These are phyloP conservation scores for Aspergillus sp. DNA, from an alignment of 2,329 filamentous ascomycete genomes.

Conservation along the genomic window DNA sequence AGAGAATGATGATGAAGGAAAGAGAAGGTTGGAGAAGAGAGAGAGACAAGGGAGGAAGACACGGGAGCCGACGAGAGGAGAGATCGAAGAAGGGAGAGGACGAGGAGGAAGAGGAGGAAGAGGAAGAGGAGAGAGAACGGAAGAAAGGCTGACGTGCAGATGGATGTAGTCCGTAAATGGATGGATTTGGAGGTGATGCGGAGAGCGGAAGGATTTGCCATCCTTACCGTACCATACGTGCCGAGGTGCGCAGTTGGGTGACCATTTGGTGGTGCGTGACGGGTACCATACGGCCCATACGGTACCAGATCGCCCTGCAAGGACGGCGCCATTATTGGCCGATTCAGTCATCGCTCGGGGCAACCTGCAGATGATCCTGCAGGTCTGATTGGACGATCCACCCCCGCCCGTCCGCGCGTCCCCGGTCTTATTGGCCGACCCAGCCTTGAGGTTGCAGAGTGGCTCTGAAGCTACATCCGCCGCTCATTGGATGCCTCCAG, in stretches of 20 bases:
- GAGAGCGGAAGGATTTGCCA: slow-evolving; percentile 16
- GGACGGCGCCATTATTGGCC: slow-evolving; percentile 20
- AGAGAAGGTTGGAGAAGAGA: slow-evolving; percentile 10
- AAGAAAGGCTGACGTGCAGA: slow-evolving; percentile 14
- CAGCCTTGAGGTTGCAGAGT: background rate
- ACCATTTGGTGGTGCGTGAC: slow-evolving; percentile 6
- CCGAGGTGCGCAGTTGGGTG: background rate
- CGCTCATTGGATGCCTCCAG: too few relatives aligned
- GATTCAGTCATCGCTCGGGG: slow-evolving; percentile 7
- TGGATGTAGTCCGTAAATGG: slow-evolving; percentile 12
- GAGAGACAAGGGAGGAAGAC: slow-evolving; percentile 10
- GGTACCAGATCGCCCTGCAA: slow-evolving; percentile 21
- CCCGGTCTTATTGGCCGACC: slow-evolving; percentile 17
- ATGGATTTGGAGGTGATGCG: slow-evolving; percentile 13
- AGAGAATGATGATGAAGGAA: slow-evolving; percentile 11
- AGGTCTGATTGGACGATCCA: slow-evolving; percentile 9
- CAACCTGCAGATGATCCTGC: background rate
- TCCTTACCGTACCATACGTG: slow-evolving; percentile 12
- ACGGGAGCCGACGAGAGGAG: slow-evolving; percentile 19
- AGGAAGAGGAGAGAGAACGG: slow-evolving; percentile 14
- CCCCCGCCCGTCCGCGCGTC: slow-evolving; percentile 17
- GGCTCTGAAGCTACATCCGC: too few relatives aligned
- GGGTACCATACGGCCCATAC: slow-evolving; percentile 19
- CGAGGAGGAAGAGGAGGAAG: slow-evolving; percentile 16
- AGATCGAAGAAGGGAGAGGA: slow-evolving; percentile 2